Conservation (phyloP, 2,329 filamentous ascomycete genomes). For the Ploettnerulaceae sp. region DNA sequence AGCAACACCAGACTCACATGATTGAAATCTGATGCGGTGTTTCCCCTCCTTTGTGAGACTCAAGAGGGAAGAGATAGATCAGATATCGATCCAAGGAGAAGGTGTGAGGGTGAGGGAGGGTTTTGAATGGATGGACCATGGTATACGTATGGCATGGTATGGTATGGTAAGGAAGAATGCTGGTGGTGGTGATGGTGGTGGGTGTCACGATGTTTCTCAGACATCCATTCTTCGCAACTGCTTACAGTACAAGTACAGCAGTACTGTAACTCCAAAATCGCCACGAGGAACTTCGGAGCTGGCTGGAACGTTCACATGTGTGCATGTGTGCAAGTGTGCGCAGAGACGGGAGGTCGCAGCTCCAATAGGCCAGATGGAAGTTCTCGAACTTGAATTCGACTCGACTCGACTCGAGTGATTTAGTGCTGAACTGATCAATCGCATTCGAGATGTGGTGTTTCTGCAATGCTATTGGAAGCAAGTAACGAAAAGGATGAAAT, state of each 20-base stretch:
- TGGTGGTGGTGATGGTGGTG: too few species aligned
- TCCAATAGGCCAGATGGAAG: constrained; percentile 1
- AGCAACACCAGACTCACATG: constrained; percentile 32
- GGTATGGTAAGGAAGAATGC: not conserved
- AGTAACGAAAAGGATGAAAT: constrained; percentile 3
- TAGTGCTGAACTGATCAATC: constrained; percentile 4
- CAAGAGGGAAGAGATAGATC: constrained; percentile 17
- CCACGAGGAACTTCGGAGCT: too few species aligned
- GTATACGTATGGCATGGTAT: too few species aligned
- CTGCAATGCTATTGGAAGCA: not conserved
- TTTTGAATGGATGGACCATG: too few species aligned
- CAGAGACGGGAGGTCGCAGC: constrained; percentile 16
- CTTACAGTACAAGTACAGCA: too few species aligned
- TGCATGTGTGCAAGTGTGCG: constrained; percentile 13
- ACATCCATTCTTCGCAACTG: too few species aligned
- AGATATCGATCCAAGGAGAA: constrained; percentile 11
- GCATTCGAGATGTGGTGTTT: constrained; percentile 2
- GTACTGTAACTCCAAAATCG: too few species aligned
- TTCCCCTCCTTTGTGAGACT: constrained; percentile 16
- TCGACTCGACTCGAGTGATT: not conserved
- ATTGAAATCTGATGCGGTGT: constrained; percentile 30
- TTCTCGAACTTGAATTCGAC: not conserved
- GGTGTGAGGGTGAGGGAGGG: too few species aligned
- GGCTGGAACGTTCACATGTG: too few species aligned
- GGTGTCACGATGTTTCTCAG: constrained; percentile 18